phyloP scores from a whole-genome alignment of 176 grass and related monocot species.

The Oryza meyeriana region DNA sequence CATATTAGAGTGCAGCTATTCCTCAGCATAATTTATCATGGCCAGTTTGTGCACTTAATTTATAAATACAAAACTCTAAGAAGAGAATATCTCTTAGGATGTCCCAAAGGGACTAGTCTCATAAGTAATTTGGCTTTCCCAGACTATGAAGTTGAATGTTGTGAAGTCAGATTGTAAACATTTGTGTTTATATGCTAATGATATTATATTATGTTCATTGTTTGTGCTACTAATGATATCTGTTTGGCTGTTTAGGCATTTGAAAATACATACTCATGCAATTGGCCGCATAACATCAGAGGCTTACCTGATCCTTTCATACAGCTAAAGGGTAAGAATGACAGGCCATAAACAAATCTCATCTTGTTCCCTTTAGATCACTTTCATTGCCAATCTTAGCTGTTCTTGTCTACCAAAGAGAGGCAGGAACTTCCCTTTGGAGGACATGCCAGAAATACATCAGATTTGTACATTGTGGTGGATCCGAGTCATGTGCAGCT shows the following conservation, averaged over 20 bases:
- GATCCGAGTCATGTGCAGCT: slow-evolving; percentile 54
- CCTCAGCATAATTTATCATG: slow-evolving; percentile 27
- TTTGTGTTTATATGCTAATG: slow-evolving; percentile 23
- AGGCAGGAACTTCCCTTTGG: slow-evolving; percentile 20
- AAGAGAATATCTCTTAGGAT: slow-evolving; percentile 41
- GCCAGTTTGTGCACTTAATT: slow-evolving; percentile 31
- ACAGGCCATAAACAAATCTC: slow-evolving; percentile 24
- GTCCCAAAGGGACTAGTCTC: not conserved
- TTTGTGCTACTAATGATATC: slow-evolving; percentile 31
- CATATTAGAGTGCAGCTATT: slow-evolving; percentile 13
- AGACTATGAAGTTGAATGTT: slow-evolving; percentile 30
- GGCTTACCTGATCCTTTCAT: slow-evolving; percentile 15
- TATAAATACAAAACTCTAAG: slow-evolving; percentile 7
- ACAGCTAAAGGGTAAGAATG: slow-evolving; percentile 40
- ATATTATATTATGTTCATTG: slow-evolving; percentile 19
- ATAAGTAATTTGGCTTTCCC: slow-evolving; percentile 38
- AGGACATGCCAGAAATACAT: slow-evolving; percentile 42
- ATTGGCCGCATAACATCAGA: slow-evolving; percentile 25
- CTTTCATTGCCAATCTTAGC: slow-evolving; percentile 44
- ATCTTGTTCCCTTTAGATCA: slow-evolving; percentile 39
- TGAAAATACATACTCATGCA: slow-evolving; percentile 26
- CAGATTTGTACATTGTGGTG: slow-evolving; percentile 42
- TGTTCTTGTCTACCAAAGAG: slow-evolving; percentile 47
- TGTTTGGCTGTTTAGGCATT: slow-evolving; percentile 24
- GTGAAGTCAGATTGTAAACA: slow-evolving; percentile 15